Conservation (phyloP, 768 basidiomycete genomes). For the Agrocybe pediades region DNA sequence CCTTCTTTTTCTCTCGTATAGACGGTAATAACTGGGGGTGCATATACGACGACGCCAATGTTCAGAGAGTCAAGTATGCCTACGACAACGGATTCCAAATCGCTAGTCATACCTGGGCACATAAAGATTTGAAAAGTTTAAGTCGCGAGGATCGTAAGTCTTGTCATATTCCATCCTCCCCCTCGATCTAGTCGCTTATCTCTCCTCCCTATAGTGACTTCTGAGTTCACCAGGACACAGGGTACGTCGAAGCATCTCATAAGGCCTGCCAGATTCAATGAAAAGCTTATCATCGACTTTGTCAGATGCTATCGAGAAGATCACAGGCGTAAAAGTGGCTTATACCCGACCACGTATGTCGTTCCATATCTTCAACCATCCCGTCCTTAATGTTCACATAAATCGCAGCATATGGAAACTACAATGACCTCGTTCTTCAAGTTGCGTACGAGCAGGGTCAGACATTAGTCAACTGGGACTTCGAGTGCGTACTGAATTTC, state of each 20-base stretch:
- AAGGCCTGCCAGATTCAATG: neutral
- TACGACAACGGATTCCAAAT: constrained; percentile 34
- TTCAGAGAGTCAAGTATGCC: constrained; percentile 28
- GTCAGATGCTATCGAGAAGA: constrained; percentile 28
- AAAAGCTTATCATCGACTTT: neutral
- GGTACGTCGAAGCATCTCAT: constrained; percentile 17
- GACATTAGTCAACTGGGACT: constrained; percentile 36
- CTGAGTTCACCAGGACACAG: constrained; percentile 31
- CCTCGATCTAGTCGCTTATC: neutral
- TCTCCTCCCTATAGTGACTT: constrained; percentile 21
- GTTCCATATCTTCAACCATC: constrained; percentile 9
- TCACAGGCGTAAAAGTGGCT: constrained; percentile 35
- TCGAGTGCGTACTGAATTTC: constrained; percentile 27
- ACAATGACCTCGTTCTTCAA: constrained; percentile 37
- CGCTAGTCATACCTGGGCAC: constrained; percentile 36
- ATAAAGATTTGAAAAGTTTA: constrained; percentile 31
- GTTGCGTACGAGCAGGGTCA: constrained; percentile 28
- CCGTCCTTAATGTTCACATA: neutral
- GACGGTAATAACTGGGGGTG: constrained; percentile 23
- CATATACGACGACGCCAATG: constrained; percentile 30
- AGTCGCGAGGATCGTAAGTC: constrained; percentile 14
- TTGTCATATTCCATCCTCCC: neutral
- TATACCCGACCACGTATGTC: constrained; percentile 38
- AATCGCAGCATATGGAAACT: constrained; percentile 41
- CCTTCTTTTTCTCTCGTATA: neutral